Evolutionary conservation across 306 rosid genomes (phyloP).

Genomic region (Castanospermum australe): DNA sequence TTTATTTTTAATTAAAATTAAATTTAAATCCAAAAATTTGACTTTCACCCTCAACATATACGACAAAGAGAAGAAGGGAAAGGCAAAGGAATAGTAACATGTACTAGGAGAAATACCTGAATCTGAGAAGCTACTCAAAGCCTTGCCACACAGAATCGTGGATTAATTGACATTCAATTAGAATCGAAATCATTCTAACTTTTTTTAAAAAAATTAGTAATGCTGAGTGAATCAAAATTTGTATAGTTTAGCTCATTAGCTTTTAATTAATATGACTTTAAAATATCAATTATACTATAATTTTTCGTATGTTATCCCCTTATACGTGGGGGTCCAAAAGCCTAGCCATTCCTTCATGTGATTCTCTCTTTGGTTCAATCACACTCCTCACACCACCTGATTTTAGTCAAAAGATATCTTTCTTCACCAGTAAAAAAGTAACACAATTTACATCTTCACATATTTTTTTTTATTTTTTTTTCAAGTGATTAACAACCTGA

Average conservation of each 20-base stretch:
- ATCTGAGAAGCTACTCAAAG: background rate
- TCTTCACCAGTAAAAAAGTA: background rate
- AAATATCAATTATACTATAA: too few species aligned
- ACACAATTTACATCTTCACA: background rate
- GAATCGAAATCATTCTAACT: too few species aligned
- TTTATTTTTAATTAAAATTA: too few species aligned
- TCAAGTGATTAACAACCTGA: background rate
- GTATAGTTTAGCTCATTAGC: too few species aligned
- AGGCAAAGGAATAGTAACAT: background rate
- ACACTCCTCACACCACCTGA: background rate
- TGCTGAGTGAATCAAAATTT: too few species aligned
- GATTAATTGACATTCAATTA: background rate
- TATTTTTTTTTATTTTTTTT: background rate
- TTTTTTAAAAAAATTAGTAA: too few species aligned
- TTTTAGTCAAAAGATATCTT: background rate
- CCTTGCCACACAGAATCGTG: background rate
- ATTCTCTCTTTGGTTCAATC: background rate
- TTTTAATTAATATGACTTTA: too few species aligned
- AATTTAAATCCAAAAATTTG: too few species aligned
- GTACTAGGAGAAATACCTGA: background rate
- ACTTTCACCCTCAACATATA: background rate
- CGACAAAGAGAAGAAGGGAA: background rate
- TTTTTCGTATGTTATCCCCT: too few species aligned
- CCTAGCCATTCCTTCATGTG: background rate
- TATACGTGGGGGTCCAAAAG: background rate